phyloP scores from a whole-genome alignment of 495 filamentous ascomycete species.

The Podospora tetraspora region DNA sequence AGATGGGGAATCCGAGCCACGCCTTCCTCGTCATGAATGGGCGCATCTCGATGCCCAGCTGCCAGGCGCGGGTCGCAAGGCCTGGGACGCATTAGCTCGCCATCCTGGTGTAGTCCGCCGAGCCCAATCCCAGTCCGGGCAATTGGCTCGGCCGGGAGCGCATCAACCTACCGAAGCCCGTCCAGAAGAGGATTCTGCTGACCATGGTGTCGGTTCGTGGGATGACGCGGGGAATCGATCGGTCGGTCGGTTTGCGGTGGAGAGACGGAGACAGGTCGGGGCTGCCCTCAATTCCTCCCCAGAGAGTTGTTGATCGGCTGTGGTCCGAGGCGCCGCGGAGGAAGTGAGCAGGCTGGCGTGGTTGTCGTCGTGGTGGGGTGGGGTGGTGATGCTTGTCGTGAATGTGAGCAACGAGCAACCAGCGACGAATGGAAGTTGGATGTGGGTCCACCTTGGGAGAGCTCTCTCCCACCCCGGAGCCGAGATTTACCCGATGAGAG shows the following conservation, averaged over 20 bases:
- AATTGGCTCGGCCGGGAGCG: slow-evolving; percentile 15
- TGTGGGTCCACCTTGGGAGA: background rate
- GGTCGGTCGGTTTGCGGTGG: background rate
- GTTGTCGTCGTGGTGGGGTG: background rate
- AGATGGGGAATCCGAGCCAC: slow-evolving; percentile 89
- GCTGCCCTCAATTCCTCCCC: slow-evolving; percentile 12
- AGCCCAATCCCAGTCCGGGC: background rate
- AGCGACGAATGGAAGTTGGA: background rate
- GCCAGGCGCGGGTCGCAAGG: slow-evolving; percentile 84
- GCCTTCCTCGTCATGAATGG: slow-evolving; percentile 74
- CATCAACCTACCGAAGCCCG: slow-evolving; percentile 77
- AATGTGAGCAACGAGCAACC: background rate
- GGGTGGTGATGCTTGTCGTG: background rate
- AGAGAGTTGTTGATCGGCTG: background rate
- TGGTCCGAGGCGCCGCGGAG: background rate
- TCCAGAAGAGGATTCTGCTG: slow-evolving; percentile 87
- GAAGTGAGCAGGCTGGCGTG: background rate
- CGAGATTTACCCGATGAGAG: background rate
- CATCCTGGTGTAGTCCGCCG: background rate
- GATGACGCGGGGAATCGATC: background rate
- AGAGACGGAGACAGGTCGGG: background rate
- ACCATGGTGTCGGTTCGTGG: slow-evolving; percentile 41
- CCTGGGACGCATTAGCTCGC: slow-evolving; percentile 48
- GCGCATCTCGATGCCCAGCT: slow-evolving; percentile 97
- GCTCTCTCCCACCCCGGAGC: background rate